A percentile compares a stretch with the other conserved stretches of the same genome.
Evolutionary conservation across 306 rosid species (phyloP).

Genomic region (Ormosia emarginata): DNA sequence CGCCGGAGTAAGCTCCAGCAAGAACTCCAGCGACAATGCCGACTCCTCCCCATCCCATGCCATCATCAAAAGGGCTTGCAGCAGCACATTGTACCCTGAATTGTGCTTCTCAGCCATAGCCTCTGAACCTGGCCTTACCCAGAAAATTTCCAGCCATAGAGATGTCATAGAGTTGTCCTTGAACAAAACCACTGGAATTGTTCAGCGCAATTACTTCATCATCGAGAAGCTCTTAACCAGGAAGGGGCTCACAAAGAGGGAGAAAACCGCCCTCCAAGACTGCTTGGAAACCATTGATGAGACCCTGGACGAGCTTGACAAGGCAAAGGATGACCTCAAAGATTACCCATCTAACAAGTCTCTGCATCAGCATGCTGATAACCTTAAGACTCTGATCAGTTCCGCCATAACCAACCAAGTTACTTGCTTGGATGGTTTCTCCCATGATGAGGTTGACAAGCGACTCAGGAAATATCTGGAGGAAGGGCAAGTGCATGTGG

Average conservation of each 20-base stretch:
- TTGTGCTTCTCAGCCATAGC: slow-evolving; percentile 54
- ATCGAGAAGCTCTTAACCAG: slow-evolving; percentile 31
- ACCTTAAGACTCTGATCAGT: slow-evolving; percentile 65
- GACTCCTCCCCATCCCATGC: slow-evolving; percentile 32
- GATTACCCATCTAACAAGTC: slow-evolving; percentile 44
- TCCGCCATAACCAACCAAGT: slow-evolving; percentile 72
- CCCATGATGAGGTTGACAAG: slow-evolving; percentile 46
- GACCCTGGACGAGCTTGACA: slow-evolving; percentile 52
- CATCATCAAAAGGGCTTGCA: slow-evolving; percentile 53
- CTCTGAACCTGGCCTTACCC: not conserved
- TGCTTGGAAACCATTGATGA: slow-evolving; percentile 67
- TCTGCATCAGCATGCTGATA: slow-evolving; percentile 43
- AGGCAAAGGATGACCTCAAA: slow-evolving; percentile 36
- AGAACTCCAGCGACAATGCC: not conserved
- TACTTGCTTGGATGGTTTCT: slow-evolving; percentile 77
- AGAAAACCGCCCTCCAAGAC: slow-evolving; percentile 55
- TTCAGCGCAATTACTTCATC: slow-evolving; percentile 34
- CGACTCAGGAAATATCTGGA: slow-evolving; percentile 23
- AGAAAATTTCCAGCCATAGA: slow-evolving; percentile 27
- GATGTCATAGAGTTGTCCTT: slow-evolving; percentile 43
- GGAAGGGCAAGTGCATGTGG: slow-evolving; percentile 41
- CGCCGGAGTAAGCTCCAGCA: slow-evolving; percentile 23
- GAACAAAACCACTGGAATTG: slow-evolving; percentile 40
- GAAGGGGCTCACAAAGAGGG: slow-evolving; percentile 36
- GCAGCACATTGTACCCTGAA: slow-evolving; percentile 55